Evolutionary conservation across 106 monocot species (phyloP).

Genomic region (Dactylorhiza incarnata): DNA sequence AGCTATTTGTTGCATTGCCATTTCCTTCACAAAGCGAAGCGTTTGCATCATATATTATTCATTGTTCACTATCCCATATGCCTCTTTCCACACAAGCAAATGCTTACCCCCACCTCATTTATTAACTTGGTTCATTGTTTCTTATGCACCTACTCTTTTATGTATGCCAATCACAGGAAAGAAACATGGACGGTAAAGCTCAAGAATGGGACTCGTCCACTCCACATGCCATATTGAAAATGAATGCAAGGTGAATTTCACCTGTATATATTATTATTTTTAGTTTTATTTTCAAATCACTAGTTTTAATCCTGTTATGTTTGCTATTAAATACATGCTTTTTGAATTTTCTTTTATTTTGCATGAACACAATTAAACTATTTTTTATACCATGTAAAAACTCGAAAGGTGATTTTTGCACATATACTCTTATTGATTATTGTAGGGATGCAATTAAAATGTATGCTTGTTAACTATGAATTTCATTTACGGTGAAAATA

Average conservation of each 20-base stretch:
- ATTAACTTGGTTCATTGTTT: neutral
- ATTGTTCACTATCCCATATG: neutral
- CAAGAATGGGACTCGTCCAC: slow-evolving; percentile 69
- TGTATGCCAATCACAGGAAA: slow-evolving; percentile 30
- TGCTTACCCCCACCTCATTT: neutral
- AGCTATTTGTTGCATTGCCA: neutral
- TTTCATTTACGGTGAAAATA: neutral
- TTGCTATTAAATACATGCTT: neutral
- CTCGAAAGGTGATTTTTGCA: neutral
- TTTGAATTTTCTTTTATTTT: neutral
- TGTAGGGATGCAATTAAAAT: neutral
- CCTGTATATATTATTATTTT: neutral
- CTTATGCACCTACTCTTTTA: neutral
- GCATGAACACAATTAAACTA: neutral
- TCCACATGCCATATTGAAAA: slow-evolving; percentile 44
- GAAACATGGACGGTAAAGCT: slow-evolving; percentile 41
- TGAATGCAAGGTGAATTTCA: slow-evolving; percentile 41
- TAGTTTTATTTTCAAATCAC: neutral
- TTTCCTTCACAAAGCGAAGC: neutral
- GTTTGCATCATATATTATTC: neutral
- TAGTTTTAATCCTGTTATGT: neutral
- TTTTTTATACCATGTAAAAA: neutral
- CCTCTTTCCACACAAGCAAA: neutral
- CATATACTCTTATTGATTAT: neutral
- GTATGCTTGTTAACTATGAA: neutral